phyloP scores from a whole-genome alignment of 352 stramenopile species.

The Pythium sp. region DNA sequence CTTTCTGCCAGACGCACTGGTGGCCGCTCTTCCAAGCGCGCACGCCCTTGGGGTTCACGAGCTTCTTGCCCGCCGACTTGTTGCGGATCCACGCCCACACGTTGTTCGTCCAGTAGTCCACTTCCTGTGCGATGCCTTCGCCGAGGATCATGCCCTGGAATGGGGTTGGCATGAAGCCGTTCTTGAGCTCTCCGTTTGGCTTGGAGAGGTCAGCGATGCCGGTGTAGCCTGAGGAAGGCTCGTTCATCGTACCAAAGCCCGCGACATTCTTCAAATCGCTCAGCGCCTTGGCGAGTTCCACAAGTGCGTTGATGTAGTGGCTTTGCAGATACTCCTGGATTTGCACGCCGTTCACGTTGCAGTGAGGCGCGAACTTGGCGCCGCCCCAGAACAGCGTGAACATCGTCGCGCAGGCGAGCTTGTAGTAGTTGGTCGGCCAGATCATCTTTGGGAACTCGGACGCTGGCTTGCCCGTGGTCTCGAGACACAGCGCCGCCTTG shows the following conservation, averaged over 20 bases:
- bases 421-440: slow-evolving; percentile 92
- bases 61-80: slow-evolving; percentile 38
- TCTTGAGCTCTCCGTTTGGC: slow-evolving; percentile 67
- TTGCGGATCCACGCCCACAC: slow-evolving; percentile 62
- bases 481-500: slow-evolving; percentile 70
- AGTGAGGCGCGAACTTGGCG: slow-evolving; percentile 59
- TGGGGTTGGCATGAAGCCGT: slow-evolving; percentile 65
- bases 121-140: slow-evolving; percentile 50
- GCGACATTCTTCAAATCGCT: slow-evolving; percentile 79
- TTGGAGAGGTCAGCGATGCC: slow-evolving; percentile 55
- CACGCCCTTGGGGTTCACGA: slow-evolving; percentile 46
- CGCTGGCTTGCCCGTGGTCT: slow-evolving; percentile 43
- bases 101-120: slow-evolving; percentile 75
- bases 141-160: slow-evolving; percentile 81
- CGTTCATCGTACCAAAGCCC: slow-evolving; percentile 91
- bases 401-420: slow-evolving; percentile 88
- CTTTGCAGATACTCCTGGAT: slow-evolving; percentile 88
- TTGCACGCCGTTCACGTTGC: slow-evolving; percentile 59
- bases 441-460: slow-evolving; percentile 86
- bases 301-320: slow-evolving; percentile 82
- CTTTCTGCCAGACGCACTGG: slow-evolving; percentile 74
- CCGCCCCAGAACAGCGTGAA: slow-evolving; percentile 91
- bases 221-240: slow-evolving; percentile 78
- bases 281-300: slow-evolving; percentile 56
- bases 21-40: slow-evolving; percentile 69